Base-by-base conservation (phyloP, 225 moss, liverwort and hornwort species). In the Sphagnum tenellum region DNA sequence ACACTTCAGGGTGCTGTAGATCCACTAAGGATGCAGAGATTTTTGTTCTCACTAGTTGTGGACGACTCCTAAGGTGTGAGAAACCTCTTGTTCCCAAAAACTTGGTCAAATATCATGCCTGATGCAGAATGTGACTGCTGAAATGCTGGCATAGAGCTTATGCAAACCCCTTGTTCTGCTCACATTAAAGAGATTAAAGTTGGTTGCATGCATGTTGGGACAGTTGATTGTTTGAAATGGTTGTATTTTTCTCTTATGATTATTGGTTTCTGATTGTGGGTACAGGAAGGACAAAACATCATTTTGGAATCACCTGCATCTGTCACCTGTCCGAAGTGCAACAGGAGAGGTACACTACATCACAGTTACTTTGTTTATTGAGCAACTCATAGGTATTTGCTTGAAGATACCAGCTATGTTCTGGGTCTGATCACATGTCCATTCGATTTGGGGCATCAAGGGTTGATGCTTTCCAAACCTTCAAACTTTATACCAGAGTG, bases 261-360 rank as follows among this genome's bases (percentile, higher is more conserved):
- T 9, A 0, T 2, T 7, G 44, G 52, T 65, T 10, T 14, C 4
- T 12, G 3, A 4, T 46, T 75, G 13, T 59, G 48, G 48, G 65
- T 6, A 76, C 72, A 91, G 89, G 60, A 93, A 93, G 69, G 88
- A 90, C 74, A 73, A 70, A 4, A 77, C 69, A 47, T 71, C 89
- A 1, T 93, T 93, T 62, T 89, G 89, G 93, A 93, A 93, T 60
- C 79, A 81, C 68, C 72, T 93, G n/a, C 89, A 93, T 64, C 52
- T 93, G 9, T 75, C 88, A 14, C 88, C 88, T 1, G 83, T 86
- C 4, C 80, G 88, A 64, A 76, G 81, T 13, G 79, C 78, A 57
- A 64, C 66, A 45, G 90, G 88, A 59, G 85, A 90, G 79, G 88
- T 92, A 6, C 29, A 29, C 29, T 29, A 29, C 29, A 29, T 29